Conservation (phyloP, 176 grass and related monocot species). For the Phoenix dactylifera region DNA sequence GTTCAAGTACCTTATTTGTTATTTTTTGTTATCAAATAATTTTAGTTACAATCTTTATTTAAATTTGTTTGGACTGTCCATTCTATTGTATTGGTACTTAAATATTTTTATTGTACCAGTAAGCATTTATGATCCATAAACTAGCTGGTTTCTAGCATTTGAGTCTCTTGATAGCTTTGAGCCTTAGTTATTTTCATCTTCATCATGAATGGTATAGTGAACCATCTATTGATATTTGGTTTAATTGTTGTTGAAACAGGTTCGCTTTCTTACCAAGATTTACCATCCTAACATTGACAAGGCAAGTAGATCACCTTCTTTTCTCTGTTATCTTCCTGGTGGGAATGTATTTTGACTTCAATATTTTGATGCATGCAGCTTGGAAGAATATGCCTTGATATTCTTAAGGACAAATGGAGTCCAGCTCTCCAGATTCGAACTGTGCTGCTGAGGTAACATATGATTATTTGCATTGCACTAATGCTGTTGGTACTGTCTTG, state of each 20-base stretch:
- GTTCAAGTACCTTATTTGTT: no score
- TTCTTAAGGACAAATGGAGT: slow-evolving; percentile 96
- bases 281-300: slow-evolving; percentile 99
- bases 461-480: slow-evolving; percentile 10
- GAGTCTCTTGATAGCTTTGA: no score
- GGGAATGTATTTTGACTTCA: slow-evolving; percentile 20
- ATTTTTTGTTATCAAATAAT: no score
- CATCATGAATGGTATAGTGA: slow-evolving; percentile 2
- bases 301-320: slow-evolving; percentile 30
- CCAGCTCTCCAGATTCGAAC: slow-evolving; percentile 85
- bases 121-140: no score
- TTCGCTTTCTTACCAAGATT: slow-evolving; percentile 97
- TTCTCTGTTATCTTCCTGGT: slow-evolving; percentile 3
- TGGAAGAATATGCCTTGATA: slow-evolving; percentile 95
- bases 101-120: no score
- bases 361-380: slow-evolving; percentile 38
- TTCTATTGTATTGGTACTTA: no score
- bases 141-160: no score
- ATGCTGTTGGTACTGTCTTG: no score
- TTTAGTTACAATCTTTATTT: no score
- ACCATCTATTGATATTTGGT: slow-evolving; percentile 9
- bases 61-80: no score
- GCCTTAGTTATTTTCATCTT: background rate
- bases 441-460: slow-evolving; percentile 59
- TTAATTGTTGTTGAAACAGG: slow-evolving; percentile 46